Percentiles rank a stretch among this genome's conserved stretches.
Evolutionary conservation across 768 basidiomycete species (phyloP).

Genomic region (Termitomyces sp.): DNA sequence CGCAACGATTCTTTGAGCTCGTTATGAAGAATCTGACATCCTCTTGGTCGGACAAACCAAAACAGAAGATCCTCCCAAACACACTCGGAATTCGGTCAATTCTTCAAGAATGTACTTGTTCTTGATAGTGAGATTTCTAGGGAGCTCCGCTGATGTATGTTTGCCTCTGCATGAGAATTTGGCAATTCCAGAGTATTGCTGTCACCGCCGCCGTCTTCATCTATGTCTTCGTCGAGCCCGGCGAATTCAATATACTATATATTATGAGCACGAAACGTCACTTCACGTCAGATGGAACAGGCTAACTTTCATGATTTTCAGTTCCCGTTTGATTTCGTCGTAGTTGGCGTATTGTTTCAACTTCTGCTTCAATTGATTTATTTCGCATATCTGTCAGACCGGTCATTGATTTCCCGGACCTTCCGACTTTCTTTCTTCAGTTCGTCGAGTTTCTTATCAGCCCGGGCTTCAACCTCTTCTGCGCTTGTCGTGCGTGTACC

Average conservation of each 20-base stretch:
- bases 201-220: slow-evolving; percentile 41
- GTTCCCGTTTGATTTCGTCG: slow-evolving; percentile 95
- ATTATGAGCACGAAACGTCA: slow-evolving; percentile 39
- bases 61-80: slow-evolving; percentile 13
- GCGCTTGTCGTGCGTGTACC: slow-evolving; percentile 57
- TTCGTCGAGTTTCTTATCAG: slow-evolving; percentile 55
- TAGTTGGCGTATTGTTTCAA: slow-evolving; percentile 80
- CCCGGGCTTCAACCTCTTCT: slow-evolving; percentile 50
- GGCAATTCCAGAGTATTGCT: slow-evolving; percentile 56
- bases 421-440: slow-evolving; percentile 51
- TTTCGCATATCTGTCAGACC: slow-evolving; percentile 47
- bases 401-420: slow-evolving; percentile 22
- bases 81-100: slow-evolving; percentile 82
- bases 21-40: slow-evolving; percentile 38
- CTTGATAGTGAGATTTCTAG: slow-evolving; percentile 88
- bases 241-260: slow-evolving; percentile 99
- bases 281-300: slow-evolving; percentile 5
- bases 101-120: slow-evolving; percentile 92
- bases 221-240: slow-evolving; percentile 74
- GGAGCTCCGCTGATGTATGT: slow-evolving; percentile 69
- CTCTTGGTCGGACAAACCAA: not conserved
- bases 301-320: slow-evolving; percentile 94
- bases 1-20: slow-evolving; percentile 73
- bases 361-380: slow-evolving; percentile 60
- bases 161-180: slow-evolving; percentile 84